A percentile compares a stretch with the other conserved stretches of the same genome.
These are phyloP conservation scores for Fusarium chuoi DNA, from an alignment of 2,329 filamentous ascomycete genomes.

Conservation along the genomic window DNA sequence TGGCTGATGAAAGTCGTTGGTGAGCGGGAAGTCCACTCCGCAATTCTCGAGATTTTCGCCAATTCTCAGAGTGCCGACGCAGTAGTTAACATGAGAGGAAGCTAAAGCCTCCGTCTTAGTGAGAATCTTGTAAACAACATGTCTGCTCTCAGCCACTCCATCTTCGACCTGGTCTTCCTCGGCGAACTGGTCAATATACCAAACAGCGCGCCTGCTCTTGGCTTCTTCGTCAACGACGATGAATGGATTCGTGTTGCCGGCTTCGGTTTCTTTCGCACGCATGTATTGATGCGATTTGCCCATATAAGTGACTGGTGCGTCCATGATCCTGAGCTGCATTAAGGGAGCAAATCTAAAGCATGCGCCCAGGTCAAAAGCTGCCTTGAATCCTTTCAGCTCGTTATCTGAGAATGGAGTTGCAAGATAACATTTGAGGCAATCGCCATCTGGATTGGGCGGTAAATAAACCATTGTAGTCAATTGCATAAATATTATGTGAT, in stretches of 20 bases:
- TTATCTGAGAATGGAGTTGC: neutral
- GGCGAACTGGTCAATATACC: constrained; percentile 5
- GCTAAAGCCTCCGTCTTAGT: too few relatives aligned
- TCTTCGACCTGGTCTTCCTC: neutral
- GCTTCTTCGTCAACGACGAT: constrained; percentile 1
- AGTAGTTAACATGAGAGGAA: too few relatives aligned
- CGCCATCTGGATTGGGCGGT: accelerated
- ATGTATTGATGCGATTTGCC: constrained; percentile 5
- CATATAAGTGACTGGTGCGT: neutral
- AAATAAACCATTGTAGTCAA: constrained; percentile 9
- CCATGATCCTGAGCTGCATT: neutral
- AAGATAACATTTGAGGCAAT: constrained; percentile 4
- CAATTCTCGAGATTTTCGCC: neutral
- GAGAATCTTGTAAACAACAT: constrained; percentile 2
- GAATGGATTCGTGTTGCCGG: neutral
- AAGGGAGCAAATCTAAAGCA: neutral
- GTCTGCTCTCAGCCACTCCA: neutral
- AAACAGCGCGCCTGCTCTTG: neutral
- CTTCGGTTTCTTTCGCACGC: neutral
- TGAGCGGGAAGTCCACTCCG: neutral
- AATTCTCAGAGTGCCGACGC: too few relatives aligned
- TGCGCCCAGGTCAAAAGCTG: neutral
- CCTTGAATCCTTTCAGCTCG: neutral
- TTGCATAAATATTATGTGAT: too few relatives aligned
- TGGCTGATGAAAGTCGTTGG: constrained; percentile 7